Percentiles rank a stretch among this genome's conserved stretches.
Evolutionary conservation across 805 yeast species (phyloP).

Genomic region (Torulaspora indica): DNA sequence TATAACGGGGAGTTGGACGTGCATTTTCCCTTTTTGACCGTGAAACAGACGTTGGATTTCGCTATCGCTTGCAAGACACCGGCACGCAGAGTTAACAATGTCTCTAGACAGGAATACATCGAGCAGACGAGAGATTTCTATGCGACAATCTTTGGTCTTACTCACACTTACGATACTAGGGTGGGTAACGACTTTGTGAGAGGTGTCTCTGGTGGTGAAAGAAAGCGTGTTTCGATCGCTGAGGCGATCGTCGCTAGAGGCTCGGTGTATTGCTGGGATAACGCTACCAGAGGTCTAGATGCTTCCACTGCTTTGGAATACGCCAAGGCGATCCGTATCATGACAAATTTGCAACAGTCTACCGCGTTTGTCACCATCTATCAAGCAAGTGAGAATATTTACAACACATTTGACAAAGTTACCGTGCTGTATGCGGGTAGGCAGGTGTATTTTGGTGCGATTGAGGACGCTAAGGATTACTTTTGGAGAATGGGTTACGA

Average conservation of each 20-base stretch:
- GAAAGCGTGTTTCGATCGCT: slow-evolving; percentile 80
- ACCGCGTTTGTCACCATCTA: slow-evolving; percentile 57
- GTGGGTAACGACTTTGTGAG: slow-evolving; percentile 57
- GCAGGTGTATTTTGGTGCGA: slow-evolving; percentile 55
- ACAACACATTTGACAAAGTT: slow-evolving; percentile 51
- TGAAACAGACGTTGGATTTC: slow-evolving; percentile 64
- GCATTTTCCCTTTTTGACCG: slow-evolving; percentile 75
- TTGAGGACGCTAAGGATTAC: slow-evolving; percentile 44
- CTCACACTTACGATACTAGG: slow-evolving; percentile 50
- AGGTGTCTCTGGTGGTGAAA: slow-evolving; percentile 83
- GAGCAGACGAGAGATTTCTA: slow-evolving; percentile 37
- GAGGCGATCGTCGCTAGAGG: slow-evolving; percentile 64
- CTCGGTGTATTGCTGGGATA: slow-evolving; percentile 60
- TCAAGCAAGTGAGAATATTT: slow-evolving; percentile 57
- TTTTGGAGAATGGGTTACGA: slow-evolving; percentile 53
- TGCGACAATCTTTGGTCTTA: slow-evolving; percentile 47
- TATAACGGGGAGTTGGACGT: slow-evolving; percentile 62
- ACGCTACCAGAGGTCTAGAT: slow-evolving; percentile 74
- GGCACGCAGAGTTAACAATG: slow-evolving; percentile 43
- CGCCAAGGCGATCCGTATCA: slow-evolving; percentile 52
- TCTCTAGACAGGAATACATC: slow-evolving; percentile 47
- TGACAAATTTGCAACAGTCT: slow-evolving; percentile 46
- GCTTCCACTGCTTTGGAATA: slow-evolving; percentile 67
- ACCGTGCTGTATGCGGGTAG: slow-evolving; percentile 49
- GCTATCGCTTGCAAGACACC: slow-evolving; percentile 72